phyloP scores from a whole-genome alignment of 352 stramenopile species.

The Globisporangium nodosum region DNA sequence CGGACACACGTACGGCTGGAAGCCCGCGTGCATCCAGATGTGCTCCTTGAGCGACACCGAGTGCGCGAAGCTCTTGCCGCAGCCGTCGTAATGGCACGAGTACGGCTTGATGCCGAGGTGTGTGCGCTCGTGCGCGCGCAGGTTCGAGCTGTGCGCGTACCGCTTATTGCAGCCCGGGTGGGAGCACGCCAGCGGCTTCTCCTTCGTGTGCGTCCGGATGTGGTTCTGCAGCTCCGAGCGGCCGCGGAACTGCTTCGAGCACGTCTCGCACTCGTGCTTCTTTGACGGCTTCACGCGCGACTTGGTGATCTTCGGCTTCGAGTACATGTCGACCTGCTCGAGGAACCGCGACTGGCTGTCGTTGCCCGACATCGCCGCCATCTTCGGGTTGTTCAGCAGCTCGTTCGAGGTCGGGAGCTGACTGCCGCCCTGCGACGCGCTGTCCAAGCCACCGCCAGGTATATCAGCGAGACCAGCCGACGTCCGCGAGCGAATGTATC shows the following conservation, averaged over 20 bases:
- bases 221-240: slow-evolving; percentile 85
- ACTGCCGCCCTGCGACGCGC: slow-evolving; percentile 4
- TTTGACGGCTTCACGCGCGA: slow-evolving; percentile 83
- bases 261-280: slow-evolving; percentile 84
- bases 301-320: slow-evolving; percentile 83
- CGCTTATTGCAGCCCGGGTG: slow-evolving; percentile 83
- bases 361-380: slow-evolving; percentile 60
- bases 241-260: slow-evolving; percentile 79
- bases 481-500: slow-evolving; percentile 74
- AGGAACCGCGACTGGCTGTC: slow-evolving; percentile 84
- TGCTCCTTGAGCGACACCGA: slow-evolving; percentile 90
- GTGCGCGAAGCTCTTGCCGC: slow-evolving; percentile 87
- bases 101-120: slow-evolving; percentile 89
- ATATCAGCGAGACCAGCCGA: slow-evolving; percentile 25
- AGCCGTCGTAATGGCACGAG: slow-evolving; percentile 87
- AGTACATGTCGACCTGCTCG: slow-evolving; percentile 87
- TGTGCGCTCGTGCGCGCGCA: slow-evolving; percentile 89
- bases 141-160: slow-evolving; percentile 88
- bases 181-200: slow-evolving; percentile 88
- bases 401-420: slow-evolving; percentile 6
- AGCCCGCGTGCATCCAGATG: slow-evolving; percentile 88
- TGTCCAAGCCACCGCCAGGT: slow-evolving; percentile 4
- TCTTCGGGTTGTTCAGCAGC: slow-evolving; percentile 62
- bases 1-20: slow-evolving; percentile 89
- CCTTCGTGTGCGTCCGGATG: slow-evolving; percentile 86